A percentile compares a stretch with the other conserved stretches of the same genome.
phyloP scores from a whole-genome alignment of 371 early-diverging fungal species.

The Mortierella sp. region DNA sequence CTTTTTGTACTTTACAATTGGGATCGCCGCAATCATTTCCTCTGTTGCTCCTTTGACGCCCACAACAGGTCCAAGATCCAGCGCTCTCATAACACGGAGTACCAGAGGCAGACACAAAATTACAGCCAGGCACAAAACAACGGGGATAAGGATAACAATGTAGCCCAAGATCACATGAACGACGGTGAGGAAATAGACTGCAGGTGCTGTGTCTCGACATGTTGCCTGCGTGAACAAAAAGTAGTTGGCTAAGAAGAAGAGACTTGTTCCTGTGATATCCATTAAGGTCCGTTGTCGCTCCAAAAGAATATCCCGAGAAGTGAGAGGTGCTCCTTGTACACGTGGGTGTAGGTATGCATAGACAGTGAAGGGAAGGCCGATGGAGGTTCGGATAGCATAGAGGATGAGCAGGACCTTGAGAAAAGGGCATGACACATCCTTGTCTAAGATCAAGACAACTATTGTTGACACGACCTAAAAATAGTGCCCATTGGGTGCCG shows the following conservation, averaged over 20 bases:
- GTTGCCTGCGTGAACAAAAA: constrained; percentile 69
- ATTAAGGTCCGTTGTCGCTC: constrained; percentile 64
- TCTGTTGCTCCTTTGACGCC: constrained; percentile 73
- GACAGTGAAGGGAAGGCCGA: constrained; percentile 35
- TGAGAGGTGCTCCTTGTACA: constrained; percentile 34
- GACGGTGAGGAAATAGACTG: constrained; percentile 71
- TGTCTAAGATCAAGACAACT: constrained; percentile 28
- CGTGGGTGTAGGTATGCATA: constrained; percentile 44
- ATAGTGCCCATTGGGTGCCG: neutral
- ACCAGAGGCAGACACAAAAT: constrained; percentile 78
- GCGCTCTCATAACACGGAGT: constrained; percentile 63
- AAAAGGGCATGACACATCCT: constrained; percentile 10
- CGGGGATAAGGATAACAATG: constrained; percentile 73
- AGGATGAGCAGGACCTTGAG: constrained; percentile 40
- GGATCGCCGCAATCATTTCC: constrained; percentile 70
- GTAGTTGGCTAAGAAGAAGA: constrained; percentile 82
- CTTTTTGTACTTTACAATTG: constrained; percentile 58
- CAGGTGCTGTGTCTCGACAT: constrained; percentile 67
- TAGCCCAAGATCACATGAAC: constrained; percentile 76
- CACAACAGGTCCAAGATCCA: constrained; percentile 65
- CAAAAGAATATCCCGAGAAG: constrained; percentile 34
- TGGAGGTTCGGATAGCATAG: constrained; percentile 17
- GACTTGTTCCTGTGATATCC: constrained; percentile 72
- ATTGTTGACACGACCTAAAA: constrained; percentile 38
- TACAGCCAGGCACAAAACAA: constrained; percentile 72